Percentiles rank a stretch among this genome's conserved stretches.
These are phyloP conservation scores for Glycyrrhiza uralensis DNA, from an alignment of 306 rosid genomes.

Conservation along the genomic window DNA sequence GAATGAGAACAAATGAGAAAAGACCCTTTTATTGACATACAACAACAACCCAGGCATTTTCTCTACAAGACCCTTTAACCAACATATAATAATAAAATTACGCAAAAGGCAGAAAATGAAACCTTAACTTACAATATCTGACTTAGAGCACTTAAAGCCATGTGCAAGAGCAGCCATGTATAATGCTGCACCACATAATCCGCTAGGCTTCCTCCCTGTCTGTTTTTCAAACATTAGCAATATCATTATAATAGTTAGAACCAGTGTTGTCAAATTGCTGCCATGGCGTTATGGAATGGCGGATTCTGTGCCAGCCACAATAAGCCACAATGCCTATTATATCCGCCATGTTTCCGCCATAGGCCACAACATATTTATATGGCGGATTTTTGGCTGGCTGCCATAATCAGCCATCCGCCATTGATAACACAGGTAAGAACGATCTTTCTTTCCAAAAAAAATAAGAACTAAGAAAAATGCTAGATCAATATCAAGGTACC, in stretches of 20 bases:
- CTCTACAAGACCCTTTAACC: neutral
- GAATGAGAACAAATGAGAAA: conserved; percentile 1
- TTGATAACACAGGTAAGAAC: too few species aligned
- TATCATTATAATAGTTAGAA: neutral
- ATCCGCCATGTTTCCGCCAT: too few species aligned
- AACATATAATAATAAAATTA: neutral
- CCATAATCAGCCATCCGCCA: too few species aligned
- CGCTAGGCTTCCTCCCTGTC: conserved; percentile 95
- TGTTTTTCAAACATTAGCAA: conserved; percentile 34
- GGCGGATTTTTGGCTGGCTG: too few species aligned
- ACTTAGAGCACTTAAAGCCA: conserved; percentile 64
- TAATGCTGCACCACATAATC: conserved; percentile 87
- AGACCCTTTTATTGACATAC: neutral
- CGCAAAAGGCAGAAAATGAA: neutral
- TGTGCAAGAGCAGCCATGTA: conserved; percentile 79
- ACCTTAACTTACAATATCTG: conserved; percentile 70
- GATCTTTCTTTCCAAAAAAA: neutral
- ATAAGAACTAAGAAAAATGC: neutral
- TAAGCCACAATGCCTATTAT: too few species aligned
- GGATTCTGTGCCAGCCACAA: too few species aligned
- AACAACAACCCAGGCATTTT: neutral
- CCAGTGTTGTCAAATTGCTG: too few species aligned
- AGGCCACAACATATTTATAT: too few species aligned
- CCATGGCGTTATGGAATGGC: too few species aligned
- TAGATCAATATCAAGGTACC: conserved; percentile 42